Evolutionary conservation across 2,329 filamentous ascomycete genomes (phyloP).

Genomic region (Ilyonectria mors-panacis): DNA sequence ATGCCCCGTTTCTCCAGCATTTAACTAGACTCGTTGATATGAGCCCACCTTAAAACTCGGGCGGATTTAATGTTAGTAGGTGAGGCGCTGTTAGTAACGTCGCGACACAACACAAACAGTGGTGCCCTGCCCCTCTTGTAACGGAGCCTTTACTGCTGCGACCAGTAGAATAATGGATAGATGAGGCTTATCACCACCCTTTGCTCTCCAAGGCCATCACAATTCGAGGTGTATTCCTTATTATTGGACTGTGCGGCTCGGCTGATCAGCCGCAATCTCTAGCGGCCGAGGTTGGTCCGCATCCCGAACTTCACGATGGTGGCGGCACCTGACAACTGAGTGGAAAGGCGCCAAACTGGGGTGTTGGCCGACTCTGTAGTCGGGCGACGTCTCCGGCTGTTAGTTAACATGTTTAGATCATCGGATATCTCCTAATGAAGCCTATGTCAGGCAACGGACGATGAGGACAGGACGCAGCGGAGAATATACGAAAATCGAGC

Average conservation of each 20-base stretch:
- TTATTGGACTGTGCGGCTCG: background rate
- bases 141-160: background rate
- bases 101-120: background rate
- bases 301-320: background rate
- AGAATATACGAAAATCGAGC: too few species aligned
- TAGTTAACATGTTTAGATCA: too few species aligned
- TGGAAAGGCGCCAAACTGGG: background rate
- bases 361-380: background rate
- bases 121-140: background rate
- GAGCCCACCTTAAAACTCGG: background rate
- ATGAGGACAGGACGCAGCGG: too few species aligned
- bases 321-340: background rate
- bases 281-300: slow-evolving; percentile 27
- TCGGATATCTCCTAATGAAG: too few species aligned
- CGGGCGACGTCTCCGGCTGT: background rate
- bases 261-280: slow-evolving; percentile 9
- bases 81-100: background rate
- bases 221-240: too few species aligned
- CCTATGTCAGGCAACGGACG: too few species aligned
- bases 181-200: background rate
- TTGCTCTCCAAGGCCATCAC: background rate
- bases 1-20: background rate
- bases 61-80: background rate
- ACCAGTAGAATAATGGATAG: background rate
- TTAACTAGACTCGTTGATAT: background rate